Base-by-base conservation (phyloP, 495 filamentous ascomycete genomes). In the Cairneyella variabilis region DNA sequence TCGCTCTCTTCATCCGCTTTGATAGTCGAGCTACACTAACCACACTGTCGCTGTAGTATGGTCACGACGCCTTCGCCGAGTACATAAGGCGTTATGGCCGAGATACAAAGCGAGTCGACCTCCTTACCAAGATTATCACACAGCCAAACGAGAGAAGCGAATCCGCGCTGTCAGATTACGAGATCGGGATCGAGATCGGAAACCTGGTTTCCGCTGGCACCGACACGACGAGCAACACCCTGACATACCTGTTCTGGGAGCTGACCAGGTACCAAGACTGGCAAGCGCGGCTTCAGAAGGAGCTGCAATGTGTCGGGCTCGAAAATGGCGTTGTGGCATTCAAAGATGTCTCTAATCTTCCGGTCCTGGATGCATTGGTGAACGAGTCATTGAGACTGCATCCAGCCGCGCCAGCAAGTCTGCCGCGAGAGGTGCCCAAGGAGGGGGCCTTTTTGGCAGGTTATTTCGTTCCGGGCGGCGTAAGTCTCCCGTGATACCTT, bases 191-290 rank as follows among this genome's bases (percentile, higher is more conserved):
- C 44, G 62, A 65, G 51, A 51, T 65, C 8, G 51, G 52, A 21
- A 65, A 65, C 37, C 41, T 60, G 20, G 51, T 55, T 8, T 65
- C 60, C 39, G 62, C 62, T 8, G 62, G 51, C 11, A 40, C 42
- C 16, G 62, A 65, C 39, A 63, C 62, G 9, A 65, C 62, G 9
- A 60, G 60, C 10, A 56, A 56, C 44, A 54, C 56, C 5, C 40
- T 58, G 16, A 52, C 56, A 2, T 65, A 63, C 38, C 42, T 58
- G 4, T 56, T 65, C 26, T 65, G 56, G 40, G 46, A 51, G n/a
- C 47, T 65, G 11, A 52, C 56, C 9, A 48, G 46, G 34, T 18
- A 51, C 40, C 51, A 47, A 7, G 51, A 57, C 10, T 65, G 62
- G 62, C 62, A 65, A 46, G n/a, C 28, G 14, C 25, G 39, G 22